Conservation (phyloP, 371 early-diverging fungal species). For the Syncephalastrum sp. region DNA sequence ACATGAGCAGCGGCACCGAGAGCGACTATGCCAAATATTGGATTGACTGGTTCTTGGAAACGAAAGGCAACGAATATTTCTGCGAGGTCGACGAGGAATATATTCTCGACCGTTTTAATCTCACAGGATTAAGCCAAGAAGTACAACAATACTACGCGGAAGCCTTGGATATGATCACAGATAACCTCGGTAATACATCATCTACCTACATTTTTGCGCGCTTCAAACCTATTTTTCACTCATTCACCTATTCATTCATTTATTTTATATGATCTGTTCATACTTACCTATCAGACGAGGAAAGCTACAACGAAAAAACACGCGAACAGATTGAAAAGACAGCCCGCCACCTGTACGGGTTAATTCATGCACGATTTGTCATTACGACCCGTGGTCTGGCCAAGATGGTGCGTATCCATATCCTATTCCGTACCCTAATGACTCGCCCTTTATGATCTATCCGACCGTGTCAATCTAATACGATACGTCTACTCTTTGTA, state of each 20-base stretch:
- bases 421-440: background rate
- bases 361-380: slow-evolving; percentile 93
- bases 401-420: slow-evolving; percentile 67
- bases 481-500: slow-evolving; percentile 14
- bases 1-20: slow-evolving; percentile 64
- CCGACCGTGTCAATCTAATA: too few relatives aligned
- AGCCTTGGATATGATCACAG: slow-evolving; percentile 93
- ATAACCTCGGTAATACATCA: slow-evolving; percentile 57
- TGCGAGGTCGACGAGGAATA: slow-evolving; percentile 96
- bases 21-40: slow-evolving; percentile 75
- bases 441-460: background rate
- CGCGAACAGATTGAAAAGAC: slow-evolving; percentile 73
- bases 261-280: too few relatives aligned
- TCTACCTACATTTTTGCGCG: background rate
- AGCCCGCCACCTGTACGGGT: slow-evolving; percentile 86
- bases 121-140: slow-evolving; percentile 85
- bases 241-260: background rate
- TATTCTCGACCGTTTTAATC: slow-evolving; percentile 93
- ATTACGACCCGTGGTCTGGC: slow-evolving; percentile 84
- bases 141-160: slow-evolving; percentile 78
- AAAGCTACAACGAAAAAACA: slow-evolving; percentile 64
- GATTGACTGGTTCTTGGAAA: slow-evolving; percentile 80
- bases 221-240: background rate
- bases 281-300: slow-evolving; percentile 47
- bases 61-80: slow-evolving; percentile 91